Conservation (phyloP, 2,329 filamentous ascomycete species). For the Colletotrichum sp. region DNA sequence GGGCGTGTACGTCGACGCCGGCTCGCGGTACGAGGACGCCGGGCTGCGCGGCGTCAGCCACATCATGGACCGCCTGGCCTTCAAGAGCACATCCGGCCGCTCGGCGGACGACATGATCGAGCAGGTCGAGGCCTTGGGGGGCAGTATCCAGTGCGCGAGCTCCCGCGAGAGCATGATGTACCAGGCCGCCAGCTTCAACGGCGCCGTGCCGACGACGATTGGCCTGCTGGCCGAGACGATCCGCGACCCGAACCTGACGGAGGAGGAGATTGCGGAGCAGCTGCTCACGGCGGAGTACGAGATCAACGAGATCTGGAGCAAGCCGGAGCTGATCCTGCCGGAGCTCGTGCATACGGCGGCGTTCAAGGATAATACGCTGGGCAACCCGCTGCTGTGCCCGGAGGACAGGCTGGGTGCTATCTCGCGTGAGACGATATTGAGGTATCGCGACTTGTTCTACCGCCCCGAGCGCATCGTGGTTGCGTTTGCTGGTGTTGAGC, state of each 20-base stretch:
- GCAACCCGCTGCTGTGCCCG: slow-evolving; percentile 91
- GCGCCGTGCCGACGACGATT: slow-evolving; percentile 81
- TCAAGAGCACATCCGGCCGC: slow-evolving; percentile 81
- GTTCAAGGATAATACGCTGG: slow-evolving; percentile 94
- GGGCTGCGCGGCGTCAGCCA: slow-evolving; percentile 89
- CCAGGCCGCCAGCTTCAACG: slow-evolving; percentile 97
- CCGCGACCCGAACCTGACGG: slow-evolving; percentile 81
- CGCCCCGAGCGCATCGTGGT: slow-evolving; percentile 90
- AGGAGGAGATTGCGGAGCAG: slow-evolving; percentile 86
- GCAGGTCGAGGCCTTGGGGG: slow-evolving; percentile 84
- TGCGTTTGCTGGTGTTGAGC: slow-evolving; percentile 90
- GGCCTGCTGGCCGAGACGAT: slow-evolving; percentile 93
- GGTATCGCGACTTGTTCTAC: slow-evolving; percentile 85
- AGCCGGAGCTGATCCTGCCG: slow-evolving; percentile 93
- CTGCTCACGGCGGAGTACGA: slow-evolving; percentile 93
- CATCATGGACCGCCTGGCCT: slow-evolving; percentile 93
- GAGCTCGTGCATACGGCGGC: slow-evolving; percentile 95
- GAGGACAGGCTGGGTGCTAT: slow-evolving; percentile 81
- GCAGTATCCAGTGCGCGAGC: slow-evolving; percentile 96
- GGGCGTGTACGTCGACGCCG: slow-evolving; percentile 94
- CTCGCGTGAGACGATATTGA: slow-evolving; percentile 72
- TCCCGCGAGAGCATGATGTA: slow-evolving; percentile 98
- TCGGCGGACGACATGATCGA: slow-evolving; percentile 87
- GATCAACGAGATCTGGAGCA: slow-evolving; percentile 95
- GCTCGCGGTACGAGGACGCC: slow-evolving; percentile 90